These are phyloP conservation scores for Sphaerulina populicola DNA, from an alignment of 2,329 filamentous ascomycete genomes.

Conservation along the genomic window DNA sequence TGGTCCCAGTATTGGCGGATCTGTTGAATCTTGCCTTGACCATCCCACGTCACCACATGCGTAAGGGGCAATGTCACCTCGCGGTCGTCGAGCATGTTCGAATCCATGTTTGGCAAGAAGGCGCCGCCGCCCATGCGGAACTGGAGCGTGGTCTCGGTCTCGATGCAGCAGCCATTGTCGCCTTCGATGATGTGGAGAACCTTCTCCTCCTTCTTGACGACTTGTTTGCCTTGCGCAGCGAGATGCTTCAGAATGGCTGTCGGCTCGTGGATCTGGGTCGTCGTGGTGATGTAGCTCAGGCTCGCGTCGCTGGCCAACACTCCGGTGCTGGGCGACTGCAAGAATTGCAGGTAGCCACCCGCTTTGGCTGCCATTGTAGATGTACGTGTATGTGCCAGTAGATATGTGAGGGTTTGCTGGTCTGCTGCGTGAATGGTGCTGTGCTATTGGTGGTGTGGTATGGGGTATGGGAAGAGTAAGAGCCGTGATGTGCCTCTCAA, in stretches of 20 bases:
- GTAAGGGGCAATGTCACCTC: slow-evolving; percentile 74
- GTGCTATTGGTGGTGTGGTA: background rate
- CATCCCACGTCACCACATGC: slow-evolving; percentile 81
- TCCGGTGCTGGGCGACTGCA: slow-evolving; percentile 37
- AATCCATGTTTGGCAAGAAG: slow-evolving; percentile 81
- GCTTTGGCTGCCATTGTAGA: slow-evolving; percentile 31
- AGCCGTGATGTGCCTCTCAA: no score
- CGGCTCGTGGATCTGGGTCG: slow-evolving; percentile 62
- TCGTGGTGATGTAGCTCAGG: slow-evolving; percentile 79
- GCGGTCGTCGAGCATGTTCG: slow-evolving; percentile 85
- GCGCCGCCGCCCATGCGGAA: slow-evolving; percentile 73
- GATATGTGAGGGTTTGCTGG: background rate
- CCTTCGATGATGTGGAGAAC: slow-evolving; percentile 67
- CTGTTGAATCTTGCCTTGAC: slow-evolving; percentile 64
- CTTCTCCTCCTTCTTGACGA: slow-evolving; percentile 77
- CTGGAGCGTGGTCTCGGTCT: slow-evolving; percentile 74
- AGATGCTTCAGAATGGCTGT: slow-evolving; percentile 78
- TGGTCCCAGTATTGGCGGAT: slow-evolving; percentile 95
- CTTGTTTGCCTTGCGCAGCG: slow-evolving; percentile 57
- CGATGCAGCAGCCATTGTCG: slow-evolving; percentile 59
- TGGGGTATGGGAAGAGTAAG: no score
- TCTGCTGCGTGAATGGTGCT: background rate
- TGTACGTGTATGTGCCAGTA: background rate
- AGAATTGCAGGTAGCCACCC: slow-evolving; percentile 39
- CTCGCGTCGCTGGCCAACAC: slow-evolving; percentile 41